Evolutionary conservation across 106 monocot species (phyloP).

Genomic region (Platanthera zijinensis): DNA sequence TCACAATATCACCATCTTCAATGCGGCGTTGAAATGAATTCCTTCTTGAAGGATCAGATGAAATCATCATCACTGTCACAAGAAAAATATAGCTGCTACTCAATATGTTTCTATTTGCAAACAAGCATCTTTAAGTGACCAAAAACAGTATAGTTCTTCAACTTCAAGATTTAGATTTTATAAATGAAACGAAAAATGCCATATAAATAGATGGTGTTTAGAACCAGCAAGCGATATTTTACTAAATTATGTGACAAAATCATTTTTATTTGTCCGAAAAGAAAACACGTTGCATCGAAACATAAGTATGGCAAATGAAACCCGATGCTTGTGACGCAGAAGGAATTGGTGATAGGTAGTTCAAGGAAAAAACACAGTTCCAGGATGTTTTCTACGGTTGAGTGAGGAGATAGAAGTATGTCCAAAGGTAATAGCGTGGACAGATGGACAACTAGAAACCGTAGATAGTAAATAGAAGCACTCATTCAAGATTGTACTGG

Average conservation of each 20-base stretch:
- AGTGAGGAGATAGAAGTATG: too few relatives aligned
- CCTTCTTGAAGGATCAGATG: slow-evolving; percentile 27
- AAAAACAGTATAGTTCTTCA: background rate
- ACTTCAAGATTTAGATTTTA: background rate
- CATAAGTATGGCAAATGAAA: background rate
- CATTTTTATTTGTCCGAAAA: background rate
- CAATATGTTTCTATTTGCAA: background rate
- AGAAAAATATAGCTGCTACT: background rate
- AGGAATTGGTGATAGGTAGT: too few relatives aligned
- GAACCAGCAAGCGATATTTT: background rate
- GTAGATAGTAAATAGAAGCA: too few relatives aligned
- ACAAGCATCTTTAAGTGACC: background rate
- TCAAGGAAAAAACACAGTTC: too few relatives aligned
- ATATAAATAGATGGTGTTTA: background rate
- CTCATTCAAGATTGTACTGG: too few relatives aligned
- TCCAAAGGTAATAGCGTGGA: too few relatives aligned
- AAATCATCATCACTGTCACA: slow-evolving; percentile 20
- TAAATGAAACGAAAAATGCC: background rate
- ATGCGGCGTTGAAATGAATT: slow-evolving; percentile 45
- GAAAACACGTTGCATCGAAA: background rate
- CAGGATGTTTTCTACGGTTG: too few relatives aligned
- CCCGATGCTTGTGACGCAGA: too few relatives aligned
- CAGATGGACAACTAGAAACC: too few relatives aligned
- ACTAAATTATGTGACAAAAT: background rate
- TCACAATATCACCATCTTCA: slow-evolving; percentile 61